phyloP scores from a whole-genome alignment of 2,329 filamentous ascomycete genomes.

The Macrophomina phaseolina region DNA sequence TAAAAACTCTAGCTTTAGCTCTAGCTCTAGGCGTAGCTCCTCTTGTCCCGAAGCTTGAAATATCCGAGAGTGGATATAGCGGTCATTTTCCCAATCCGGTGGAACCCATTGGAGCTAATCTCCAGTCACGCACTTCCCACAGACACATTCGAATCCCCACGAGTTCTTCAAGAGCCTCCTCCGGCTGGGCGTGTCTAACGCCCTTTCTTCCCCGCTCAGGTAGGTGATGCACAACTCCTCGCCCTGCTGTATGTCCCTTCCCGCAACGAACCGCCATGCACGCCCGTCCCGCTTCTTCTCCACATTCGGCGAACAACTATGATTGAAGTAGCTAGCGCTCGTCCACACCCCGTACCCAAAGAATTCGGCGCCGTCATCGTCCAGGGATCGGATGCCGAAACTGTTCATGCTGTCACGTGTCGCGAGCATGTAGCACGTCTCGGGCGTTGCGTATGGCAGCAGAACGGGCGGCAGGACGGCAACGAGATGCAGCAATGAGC shows the following conservation, averaged over 20 bases:
- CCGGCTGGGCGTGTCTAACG: conserved; percentile 43
- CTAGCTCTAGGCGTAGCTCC: conserved; percentile 11
- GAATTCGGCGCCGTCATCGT: conserved; percentile 54
- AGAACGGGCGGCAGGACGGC: conserved; percentile 46
- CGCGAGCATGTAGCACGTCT: conserved; percentile 43
- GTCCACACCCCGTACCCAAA: conserved; percentile 57
- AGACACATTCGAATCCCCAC: conserved; percentile 56
- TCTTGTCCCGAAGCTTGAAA: not conserved
- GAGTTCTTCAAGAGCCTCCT: conserved; percentile 45
- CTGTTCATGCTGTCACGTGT: conserved; percentile 53
- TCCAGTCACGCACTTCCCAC: conserved; percentile 43
- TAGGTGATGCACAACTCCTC: conserved; percentile 57
- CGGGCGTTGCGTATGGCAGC: conserved; percentile 40
- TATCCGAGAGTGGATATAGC: not conserved
- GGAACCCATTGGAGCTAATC: not conserved
- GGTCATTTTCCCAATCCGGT: not conserved
- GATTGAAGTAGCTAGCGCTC: conserved; percentile 56
- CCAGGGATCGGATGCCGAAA: conserved; percentile 53
- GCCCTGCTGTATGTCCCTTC: conserved; percentile 42
- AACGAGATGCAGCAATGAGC: conserved; percentile 51
- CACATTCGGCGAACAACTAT: conserved; percentile 53
- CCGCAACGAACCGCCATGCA: conserved; percentile 49
- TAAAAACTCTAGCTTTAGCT: conserved; percentile 10
- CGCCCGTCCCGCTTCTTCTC: conserved; percentile 49
- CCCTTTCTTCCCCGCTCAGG: conserved; percentile 54